These are phyloP conservation scores for Alternaria dauci DNA, from an alignment of 2,329 filamentous ascomycete genomes.

Conservation along the genomic window DNA sequence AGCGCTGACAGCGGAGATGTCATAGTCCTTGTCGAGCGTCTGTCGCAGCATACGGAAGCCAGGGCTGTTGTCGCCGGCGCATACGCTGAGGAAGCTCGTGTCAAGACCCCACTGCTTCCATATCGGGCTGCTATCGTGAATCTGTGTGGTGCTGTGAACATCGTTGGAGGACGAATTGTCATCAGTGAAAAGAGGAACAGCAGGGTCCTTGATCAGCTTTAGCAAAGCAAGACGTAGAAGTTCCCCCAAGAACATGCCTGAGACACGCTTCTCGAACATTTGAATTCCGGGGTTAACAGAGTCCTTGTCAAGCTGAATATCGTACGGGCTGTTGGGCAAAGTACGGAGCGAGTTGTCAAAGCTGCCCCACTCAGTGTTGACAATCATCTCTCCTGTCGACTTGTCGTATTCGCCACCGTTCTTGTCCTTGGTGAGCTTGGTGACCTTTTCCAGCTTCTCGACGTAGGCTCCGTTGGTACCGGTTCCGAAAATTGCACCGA, in stretches of 20 bases:
- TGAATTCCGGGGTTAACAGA: slow-evolving; percentile 93
- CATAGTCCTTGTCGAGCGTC: slow-evolving; percentile 77
- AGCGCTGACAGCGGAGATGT: slow-evolving; percentile 76
- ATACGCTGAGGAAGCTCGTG: slow-evolving; percentile 86
- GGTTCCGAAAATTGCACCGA: slow-evolving; percentile 98
- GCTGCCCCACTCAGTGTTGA: slow-evolving; percentile 98
- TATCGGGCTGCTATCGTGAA: slow-evolving; percentile 66
- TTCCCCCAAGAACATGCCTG: slow-evolving; percentile 97
- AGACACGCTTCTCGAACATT: slow-evolving; percentile 99
- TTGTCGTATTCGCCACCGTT: slow-evolving; percentile 71
- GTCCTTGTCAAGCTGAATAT: slow-evolving; percentile 77
- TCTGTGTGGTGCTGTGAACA: slow-evolving; percentile 70
- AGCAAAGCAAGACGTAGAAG: slow-evolving; percentile 82
- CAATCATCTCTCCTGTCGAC: slow-evolving; percentile 90
- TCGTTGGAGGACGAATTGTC: slow-evolving; percentile 76
- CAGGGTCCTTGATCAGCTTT: slow-evolving; percentile 72
- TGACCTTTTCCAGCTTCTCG: slow-evolving; percentile 86
- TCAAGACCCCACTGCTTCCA: slow-evolving; percentile 89
- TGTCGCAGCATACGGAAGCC: slow-evolving; percentile 78
- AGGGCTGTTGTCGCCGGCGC: slow-evolving; percentile 79
- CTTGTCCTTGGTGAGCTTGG: slow-evolving; percentile 68
- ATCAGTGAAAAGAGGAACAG: slow-evolving; percentile 77
- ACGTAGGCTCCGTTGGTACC: slow-evolving; percentile 98
- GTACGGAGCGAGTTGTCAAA: slow-evolving; percentile 95
- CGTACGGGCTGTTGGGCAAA: slow-evolving; percentile 85